Base-by-base conservation (phyloP, 164 flowering plant species). In the Kingdonia uniflora region DNA sequence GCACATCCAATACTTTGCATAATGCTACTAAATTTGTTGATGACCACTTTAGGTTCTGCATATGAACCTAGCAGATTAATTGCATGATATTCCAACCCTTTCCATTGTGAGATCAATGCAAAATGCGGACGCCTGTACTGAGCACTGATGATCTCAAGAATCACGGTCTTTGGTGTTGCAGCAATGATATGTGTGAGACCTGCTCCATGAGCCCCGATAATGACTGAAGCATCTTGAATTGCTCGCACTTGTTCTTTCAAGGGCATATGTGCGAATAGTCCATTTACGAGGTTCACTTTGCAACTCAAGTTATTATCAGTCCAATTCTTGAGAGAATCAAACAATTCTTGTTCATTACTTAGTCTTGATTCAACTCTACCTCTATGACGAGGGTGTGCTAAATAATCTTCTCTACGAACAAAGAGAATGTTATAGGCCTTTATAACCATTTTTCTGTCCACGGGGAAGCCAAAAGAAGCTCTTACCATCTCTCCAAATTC, bases 181-280 rank as follows among this genome's bases (percentile, higher is more conserved):
- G 99, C 73, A 39, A 89, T 69, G 24, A 94, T 75, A 58, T 94
- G 96, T 25, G 99, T 94, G 14, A 94, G 82, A 45, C 99, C 99
- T 7, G 99, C 99, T 26, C 99, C 99, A 56, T 94, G 99, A 41
- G 99, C 99, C n/a, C 99, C 97, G 23, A 89, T 68, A 50, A 94
- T 84, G 52, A 94, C 87, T 0, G 87, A 79, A 16, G 99, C 97
- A 66, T 89, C 99, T 68, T 83, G 85, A 63, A 94, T 81, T 26
- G 92, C 86, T 56, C 69, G 76, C 47, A 94, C 65, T 62, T 94
- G 99, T 56, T 89, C 99, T 62, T 81, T 94, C 95, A 94, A 77
- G 29, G 89, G 1, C 96, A 86, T 86, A 67, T 94, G 99, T 0
- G 84, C 99, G 76, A 89, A 89, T 55, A 86, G 58, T 12, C 99